Evolutionary conservation across 495 filamentous ascomycete genomes (phyloP).

Genomic region (Aspergillus diversus): DNA sequence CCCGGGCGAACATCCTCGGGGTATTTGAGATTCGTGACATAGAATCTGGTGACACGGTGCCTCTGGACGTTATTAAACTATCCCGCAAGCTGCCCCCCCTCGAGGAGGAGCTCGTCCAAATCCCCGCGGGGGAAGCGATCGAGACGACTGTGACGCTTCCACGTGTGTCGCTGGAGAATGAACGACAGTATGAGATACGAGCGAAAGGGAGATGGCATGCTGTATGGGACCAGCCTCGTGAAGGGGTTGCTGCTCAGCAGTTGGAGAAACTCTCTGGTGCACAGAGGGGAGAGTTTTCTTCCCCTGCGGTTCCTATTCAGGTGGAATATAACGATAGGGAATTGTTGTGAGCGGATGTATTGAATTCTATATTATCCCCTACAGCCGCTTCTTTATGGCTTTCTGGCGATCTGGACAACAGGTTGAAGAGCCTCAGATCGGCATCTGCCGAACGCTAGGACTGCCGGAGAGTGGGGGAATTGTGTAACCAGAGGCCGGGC

Average conservation of each 20-base stretch:
- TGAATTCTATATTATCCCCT: no score
- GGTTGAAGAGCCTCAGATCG: no score
- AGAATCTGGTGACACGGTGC: constrained; percentile 32
- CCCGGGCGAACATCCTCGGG: constrained; percentile 47
- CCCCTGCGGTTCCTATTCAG: constrained; percentile 23
- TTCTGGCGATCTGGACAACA: no score
- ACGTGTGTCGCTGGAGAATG: constrained; percentile 22
- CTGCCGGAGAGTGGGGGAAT: no score
- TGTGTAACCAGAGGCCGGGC: no score
- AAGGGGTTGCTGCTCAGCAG: constrained; percentile 28
- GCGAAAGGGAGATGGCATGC: constrained; percentile 39
- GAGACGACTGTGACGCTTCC: constrained; percentile 24
- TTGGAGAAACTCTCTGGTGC: constrained; percentile 23
- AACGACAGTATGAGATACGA: constrained; percentile 33
- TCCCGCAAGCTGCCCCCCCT: constrained; percentile 49
- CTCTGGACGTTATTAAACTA: constrained; percentile 47
- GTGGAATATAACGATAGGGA: not conserved
- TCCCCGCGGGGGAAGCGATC: constrained; percentile 31
- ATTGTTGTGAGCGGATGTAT: no score
- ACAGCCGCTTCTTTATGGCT: no score
- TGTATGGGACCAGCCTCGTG: constrained; percentile 30
- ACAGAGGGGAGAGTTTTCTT: constrained; percentile 28
- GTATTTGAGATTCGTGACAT: constrained; percentile 47
- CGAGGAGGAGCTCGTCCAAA: constrained; percentile 45
- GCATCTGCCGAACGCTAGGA: no score